Conservation (phyloP, 495 filamentous ascomycete species). For the Lasiosphaeris hirsuta region DNA sequence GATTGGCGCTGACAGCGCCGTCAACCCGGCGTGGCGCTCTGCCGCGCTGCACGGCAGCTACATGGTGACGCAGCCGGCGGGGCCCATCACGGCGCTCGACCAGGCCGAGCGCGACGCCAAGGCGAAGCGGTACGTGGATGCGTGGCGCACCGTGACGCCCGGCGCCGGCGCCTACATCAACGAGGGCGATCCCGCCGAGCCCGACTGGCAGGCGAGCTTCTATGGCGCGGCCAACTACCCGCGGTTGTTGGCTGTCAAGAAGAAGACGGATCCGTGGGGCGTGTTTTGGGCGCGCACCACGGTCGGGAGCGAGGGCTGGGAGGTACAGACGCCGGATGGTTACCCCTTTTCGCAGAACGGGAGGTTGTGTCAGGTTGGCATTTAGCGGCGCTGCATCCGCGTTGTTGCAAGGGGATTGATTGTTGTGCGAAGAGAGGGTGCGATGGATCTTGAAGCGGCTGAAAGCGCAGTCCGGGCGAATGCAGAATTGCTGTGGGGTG, state of each 20-base stretch:
- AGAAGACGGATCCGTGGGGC: constrained; percentile 48
- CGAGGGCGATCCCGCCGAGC: constrained; percentile 52
- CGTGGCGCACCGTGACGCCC: constrained; percentile 33
- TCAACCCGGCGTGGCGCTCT: constrained; percentile 54
- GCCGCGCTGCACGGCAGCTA: constrained; percentile 52
- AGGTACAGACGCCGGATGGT: constrained; percentile 32
- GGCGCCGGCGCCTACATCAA: constrained; percentile 46
- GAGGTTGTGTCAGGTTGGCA: constrained; percentile 24
- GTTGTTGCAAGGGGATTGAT: no score
- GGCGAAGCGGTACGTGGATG: constrained; percentile 26
- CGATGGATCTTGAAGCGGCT: no score
- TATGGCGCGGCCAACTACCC: constrained; percentile 52
- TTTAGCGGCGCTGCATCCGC: no score
- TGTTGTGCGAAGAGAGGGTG: no score
- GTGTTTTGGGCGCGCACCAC: constrained; percentile 55
- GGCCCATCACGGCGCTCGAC: constrained; percentile 23
- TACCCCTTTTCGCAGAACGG: constrained; percentile 46
- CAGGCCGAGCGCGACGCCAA: constrained; percentile 22
- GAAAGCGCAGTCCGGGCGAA: no score
- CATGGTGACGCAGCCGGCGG: constrained; percentile 31
- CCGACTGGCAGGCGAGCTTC: constrained; percentile 56
- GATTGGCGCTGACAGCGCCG: constrained; percentile 42
- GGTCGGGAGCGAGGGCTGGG: constrained; percentile 54
- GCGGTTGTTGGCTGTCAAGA: constrained; percentile 48
- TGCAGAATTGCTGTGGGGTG: no score